Evolutionary conservation across 2,329 filamentous ascomycete species (phyloP), one percentile per base, ranked within the genome.

Genomic region (Calonectria honghensis): DNA sequence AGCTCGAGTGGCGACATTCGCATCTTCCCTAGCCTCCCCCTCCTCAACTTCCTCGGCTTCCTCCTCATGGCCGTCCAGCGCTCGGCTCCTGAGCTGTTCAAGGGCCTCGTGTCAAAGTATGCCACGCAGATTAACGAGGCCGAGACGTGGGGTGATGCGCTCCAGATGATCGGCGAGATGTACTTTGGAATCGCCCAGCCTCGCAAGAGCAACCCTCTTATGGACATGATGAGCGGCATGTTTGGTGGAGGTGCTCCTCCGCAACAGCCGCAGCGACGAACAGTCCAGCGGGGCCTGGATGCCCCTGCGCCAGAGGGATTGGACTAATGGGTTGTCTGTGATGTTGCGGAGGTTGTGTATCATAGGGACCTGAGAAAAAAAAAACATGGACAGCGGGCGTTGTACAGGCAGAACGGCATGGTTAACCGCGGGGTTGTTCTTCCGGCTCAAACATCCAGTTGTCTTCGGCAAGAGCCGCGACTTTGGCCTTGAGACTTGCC

Each of bases 221-320:
- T 98, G 86, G 97, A 99, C 84, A 98, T 99, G 96, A 97, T 99
- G 94, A 96, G 96, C 63, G 96, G 93, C 76, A 92, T 99, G 89
- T 94, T 99, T 82, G 96, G 96, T 64, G 95, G 95, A 27, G 93
- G 92, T 9, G 91, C 89, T 32, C 89, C 78, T 20, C 79, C 82
- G 63, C 78, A 82, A 75, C 83, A 81, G 73, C 83, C 80, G 71
- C 79, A 81, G 52, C 85, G 84, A 74, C 87, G 85, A 72, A 86
- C 86, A n/a, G 85, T 86, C n/a, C 79, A 87, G 41, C 86, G 87
- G 73, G 81, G 85, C 75, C 79, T 88, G 41, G 86, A 89, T 79
- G 84, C 87, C 78, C 91, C 91, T 29, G 85, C 88, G 67, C 88
- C 91, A 5, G 91, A 93, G 79, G 91, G 91, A 16, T 80, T 93